A percentile compares a stretch with the other conserved stretches of the same genome.
These are phyloP conservation scores for Bacterosira constricta DNA, from an alignment of 108 stramenopile genomes.

Conservation along the genomic window DNA sequence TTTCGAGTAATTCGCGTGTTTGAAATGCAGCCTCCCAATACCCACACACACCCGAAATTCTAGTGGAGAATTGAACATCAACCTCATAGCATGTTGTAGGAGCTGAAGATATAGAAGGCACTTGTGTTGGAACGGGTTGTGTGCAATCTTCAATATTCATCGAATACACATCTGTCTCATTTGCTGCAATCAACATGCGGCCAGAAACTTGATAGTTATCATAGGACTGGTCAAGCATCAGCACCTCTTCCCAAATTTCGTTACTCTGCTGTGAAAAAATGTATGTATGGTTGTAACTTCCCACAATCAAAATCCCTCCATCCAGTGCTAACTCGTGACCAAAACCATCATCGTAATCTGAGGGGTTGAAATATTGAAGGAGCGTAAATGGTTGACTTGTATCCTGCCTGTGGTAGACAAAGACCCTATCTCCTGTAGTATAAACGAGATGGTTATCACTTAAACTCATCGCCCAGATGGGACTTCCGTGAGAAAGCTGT, in stretches of 20 bases:
- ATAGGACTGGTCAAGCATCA: slow-evolving; percentile 3
- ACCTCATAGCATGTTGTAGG: background rate
- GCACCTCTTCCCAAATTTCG: slow-evolving; percentile 5
- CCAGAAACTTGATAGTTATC: slow-evolving; percentile 16
- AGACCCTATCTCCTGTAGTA: background rate
- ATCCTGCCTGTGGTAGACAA: slow-evolving; percentile 6
- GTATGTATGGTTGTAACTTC: slow-evolving; percentile 22
- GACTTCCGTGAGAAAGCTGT: background rate
- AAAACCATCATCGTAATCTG: slow-evolving; percentile 19
- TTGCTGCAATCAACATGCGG: slow-evolving; percentile 12
- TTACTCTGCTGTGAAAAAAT: slow-evolving; percentile 9
- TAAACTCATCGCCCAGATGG: background rate
- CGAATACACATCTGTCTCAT: background rate
- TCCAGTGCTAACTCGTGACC: slow-evolving; percentile 9
- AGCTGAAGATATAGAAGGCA: background rate
- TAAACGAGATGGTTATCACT: slow-evolving; percentile 2
- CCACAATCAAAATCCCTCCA: slow-evolving; percentile 20
- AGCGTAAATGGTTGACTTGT: background rate
- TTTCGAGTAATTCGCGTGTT: too few relatives aligned
- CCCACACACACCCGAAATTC: too few relatives aligned
- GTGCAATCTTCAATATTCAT: slow-evolving; percentile 14
- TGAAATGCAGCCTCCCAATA: too few relatives aligned
- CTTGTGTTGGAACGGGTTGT: slow-evolving; percentile 4
- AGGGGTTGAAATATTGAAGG: slow-evolving; percentile 7
- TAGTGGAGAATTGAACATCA: too few relatives aligned